A percentile compares a stretch with the other conserved stretches of the same genome.
Conservation (phyloP, 2,329 filamentous ascomycete genomes). For the Pyrenochaeta sp. region DNA sequence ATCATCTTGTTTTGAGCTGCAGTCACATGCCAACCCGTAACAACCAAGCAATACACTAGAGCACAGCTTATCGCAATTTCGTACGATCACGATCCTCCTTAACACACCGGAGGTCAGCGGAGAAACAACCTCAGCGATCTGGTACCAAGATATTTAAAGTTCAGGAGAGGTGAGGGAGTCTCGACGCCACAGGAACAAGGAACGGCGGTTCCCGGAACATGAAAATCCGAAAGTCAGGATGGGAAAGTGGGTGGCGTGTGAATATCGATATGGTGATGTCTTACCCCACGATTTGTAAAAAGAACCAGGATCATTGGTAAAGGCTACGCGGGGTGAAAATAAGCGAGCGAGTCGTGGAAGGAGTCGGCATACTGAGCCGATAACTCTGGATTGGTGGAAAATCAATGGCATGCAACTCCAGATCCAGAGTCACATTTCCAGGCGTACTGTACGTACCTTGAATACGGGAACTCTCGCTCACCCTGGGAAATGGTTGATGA, state of each 20-base stretch:
- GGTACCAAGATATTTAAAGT: background rate
- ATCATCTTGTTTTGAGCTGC: background rate
- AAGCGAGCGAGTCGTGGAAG: constrained; percentile 12
- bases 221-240: constrained; percentile 7
- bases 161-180: background rate
- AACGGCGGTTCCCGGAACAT: background rate
- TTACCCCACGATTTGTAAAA: constrained; percentile 31
- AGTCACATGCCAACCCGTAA: background rate
- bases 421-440: background rate
- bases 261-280: constrained; percentile 17
- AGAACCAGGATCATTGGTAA: constrained; percentile 18
- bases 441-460: background rate
- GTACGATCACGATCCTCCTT: background rate
- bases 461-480: background rate
- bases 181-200: constrained; percentile 7
- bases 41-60: background rate
- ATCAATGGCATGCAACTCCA: background rate
- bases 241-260: constrained; percentile 8
- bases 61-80: background rate
- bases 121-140: constrained; percentile 7
- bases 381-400: constrained; percentile 16
- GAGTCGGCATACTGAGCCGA: constrained; percentile 9
- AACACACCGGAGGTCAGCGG: constrained; percentile 15
- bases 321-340: background rate
- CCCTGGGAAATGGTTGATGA: background rate